Conservation (phyloP, 1,284 basidiomycete species). For the Ganoderma resinaceum region DNA sequence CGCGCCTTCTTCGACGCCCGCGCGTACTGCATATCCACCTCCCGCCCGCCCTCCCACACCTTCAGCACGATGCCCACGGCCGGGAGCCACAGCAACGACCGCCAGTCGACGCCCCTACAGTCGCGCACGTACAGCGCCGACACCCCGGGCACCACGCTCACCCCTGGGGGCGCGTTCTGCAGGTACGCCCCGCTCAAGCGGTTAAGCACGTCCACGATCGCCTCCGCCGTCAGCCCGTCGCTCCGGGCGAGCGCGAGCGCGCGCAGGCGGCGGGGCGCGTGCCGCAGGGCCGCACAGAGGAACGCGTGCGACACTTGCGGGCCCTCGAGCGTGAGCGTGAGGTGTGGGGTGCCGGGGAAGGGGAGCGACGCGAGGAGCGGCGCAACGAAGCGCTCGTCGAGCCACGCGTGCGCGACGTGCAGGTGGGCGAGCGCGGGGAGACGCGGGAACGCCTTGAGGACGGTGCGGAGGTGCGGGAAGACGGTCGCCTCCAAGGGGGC, state of each 20-base stretch:
- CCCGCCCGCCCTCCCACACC: conserved; percentile 30
- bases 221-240: conserved; percentile 34
- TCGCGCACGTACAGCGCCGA: conserved; percentile 30
- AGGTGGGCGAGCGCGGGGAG: conserved; percentile 34
- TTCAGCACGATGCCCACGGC: conserved; percentile 24
- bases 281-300: conserved; percentile 27
- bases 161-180: conserved; percentile 18
- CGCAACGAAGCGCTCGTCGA: conserved; percentile 38
- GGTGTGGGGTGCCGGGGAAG: conserved; percentile 31
- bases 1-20: conserved; percentile 29
- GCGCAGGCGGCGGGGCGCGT: conserved; percentile 28
- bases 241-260: conserved; percentile 37
- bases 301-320: conserved; percentile 34
- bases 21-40: conserved; percentile 30
- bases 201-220: conserved; percentile 32
- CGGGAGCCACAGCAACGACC: conserved; percentile 25
- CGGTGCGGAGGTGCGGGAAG: conserved; percentile 36
- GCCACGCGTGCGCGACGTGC: conserved; percentile 39
- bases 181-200: conserved; percentile 27
- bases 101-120: conserved; percentile 28
- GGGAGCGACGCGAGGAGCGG: conserved; percentile 36
- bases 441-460: conserved; percentile 38
- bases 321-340: conserved; percentile 38
- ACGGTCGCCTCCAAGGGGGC: neutral
- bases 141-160: conserved; percentile 16